Conservation (phyloP, 257 asterid species). For the Cruciata laevipes region DNA sequence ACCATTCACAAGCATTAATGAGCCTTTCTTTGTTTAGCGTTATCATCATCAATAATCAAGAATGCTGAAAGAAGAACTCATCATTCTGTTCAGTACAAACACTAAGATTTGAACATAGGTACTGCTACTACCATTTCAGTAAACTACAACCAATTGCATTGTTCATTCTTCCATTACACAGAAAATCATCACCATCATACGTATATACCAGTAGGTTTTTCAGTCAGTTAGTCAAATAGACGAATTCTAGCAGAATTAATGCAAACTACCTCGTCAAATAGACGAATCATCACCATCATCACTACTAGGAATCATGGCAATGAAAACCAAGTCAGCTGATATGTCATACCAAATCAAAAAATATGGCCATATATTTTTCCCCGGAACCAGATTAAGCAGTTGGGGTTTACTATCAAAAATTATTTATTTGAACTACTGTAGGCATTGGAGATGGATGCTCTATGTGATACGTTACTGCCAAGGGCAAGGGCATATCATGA, state of each 20-base stretch:
- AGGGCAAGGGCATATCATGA: no score
- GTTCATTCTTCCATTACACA: slow-evolving; percentile 36
- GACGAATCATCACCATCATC: no score
- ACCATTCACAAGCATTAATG: not conserved
- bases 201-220: slow-evolving; percentile 35
- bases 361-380: slow-evolving; percentile 34
- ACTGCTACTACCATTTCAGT: no score
- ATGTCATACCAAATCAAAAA: slow-evolving; percentile 32
- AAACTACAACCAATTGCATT: slow-evolving; percentile 15
- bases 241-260: slow-evolving; percentile 24
- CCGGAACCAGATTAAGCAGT: slow-evolving; percentile 37
- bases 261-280: slow-evolving; percentile 26
- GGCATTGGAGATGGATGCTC: no score
- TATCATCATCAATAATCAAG: not conserved
- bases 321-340: slow-evolving; percentile 33
- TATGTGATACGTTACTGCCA: no score
- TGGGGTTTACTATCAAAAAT: slow-evolving; percentile 33
- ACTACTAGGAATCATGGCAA: slow-evolving; percentile 22
- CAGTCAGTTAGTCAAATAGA: slow-evolving; percentile 34
- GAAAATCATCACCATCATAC: slow-evolving; percentile 22
- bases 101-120: no score
- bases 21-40: not conserved
- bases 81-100: not conserved
- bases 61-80: not conserved
- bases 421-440: no score